phyloP scores from a whole-genome alignment of 257 asterid genomes.

The Anisodus acutangulus region DNA sequence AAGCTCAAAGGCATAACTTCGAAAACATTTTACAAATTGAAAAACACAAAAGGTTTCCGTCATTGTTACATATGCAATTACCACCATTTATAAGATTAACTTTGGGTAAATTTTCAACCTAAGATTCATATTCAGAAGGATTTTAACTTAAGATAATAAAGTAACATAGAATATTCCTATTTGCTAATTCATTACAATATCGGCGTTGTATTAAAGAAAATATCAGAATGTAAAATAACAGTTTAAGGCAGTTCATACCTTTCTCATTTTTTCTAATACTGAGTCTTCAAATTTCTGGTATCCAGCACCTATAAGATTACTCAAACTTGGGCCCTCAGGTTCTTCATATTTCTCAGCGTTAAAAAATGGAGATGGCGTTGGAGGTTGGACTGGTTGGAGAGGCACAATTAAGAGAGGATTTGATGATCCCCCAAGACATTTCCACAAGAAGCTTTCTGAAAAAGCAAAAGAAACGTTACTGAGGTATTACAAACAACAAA shows the following conservation, averaged over 20 bases:
- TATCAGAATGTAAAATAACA: neutral
- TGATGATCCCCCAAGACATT: constrained; percentile 67
- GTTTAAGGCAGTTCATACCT: constrained; percentile 48
- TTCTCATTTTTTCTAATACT: constrained; percentile 71
- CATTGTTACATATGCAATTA: neutral
- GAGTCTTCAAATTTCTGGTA: constrained; percentile 72
- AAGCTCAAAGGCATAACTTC: neutral
- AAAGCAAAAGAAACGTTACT: neutral
- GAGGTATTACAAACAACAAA: constrained; percentile 24
- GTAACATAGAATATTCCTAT: neutral
- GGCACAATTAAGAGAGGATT: constrained; percentile 84
- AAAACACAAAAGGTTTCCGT: neutral
- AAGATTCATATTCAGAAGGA: constrained; percentile 1
- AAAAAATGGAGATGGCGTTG: constrained; percentile 47
- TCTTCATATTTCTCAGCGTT: constrained; percentile 41
- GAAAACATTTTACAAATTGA: neutral
- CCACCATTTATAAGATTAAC: neutral
- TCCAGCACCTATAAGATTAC: constrained; percentile 68
- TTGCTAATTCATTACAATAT: neutral
- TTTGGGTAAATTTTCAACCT: neutral
- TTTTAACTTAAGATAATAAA: neutral
- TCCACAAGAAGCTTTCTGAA: constrained; percentile 62
- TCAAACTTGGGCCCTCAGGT: constrained; percentile 36
- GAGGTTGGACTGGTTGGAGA: constrained; percentile 60
- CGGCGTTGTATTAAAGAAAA: neutral